Evolutionary conservation across 768 basidiomycete genomes (phyloP).

Genomic region (Podaxis mareebaensis): DNA sequence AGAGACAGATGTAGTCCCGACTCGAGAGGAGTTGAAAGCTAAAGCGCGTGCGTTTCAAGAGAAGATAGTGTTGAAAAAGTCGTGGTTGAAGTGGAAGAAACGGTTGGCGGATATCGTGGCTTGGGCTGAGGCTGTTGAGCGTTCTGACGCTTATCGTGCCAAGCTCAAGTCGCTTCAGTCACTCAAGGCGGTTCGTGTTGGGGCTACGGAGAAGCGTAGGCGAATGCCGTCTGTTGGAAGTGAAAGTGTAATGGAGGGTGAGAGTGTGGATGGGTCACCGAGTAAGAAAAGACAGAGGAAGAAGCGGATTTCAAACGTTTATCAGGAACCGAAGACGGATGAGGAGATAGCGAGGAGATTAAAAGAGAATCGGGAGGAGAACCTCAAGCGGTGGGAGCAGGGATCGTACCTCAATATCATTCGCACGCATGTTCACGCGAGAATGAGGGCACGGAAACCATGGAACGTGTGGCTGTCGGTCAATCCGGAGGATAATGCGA

Average conservation of each 20-base stretch:
- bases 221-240: background rate
- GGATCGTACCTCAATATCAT: constrained; percentile 65
- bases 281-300: constrained; percentile 42
- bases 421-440: constrained; percentile 37
- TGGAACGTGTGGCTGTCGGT: constrained; percentile 78
- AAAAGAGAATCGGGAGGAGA: constrained; percentile 75
- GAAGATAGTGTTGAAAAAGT: constrained; percentile 38
- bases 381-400: constrained; percentile 71
- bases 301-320: constrained; percentile 43
- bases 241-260: background rate
- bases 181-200: constrained; percentile 8
- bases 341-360: constrained; percentile 65
- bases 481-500: constrained; percentile 71
- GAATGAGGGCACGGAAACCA: constrained; percentile 30
- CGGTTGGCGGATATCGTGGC: constrained; percentile 44
- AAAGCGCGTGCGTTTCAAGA: constrained; percentile 44
- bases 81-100: constrained; percentile 48
- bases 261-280: constrained; percentile 23
- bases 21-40: constrained; percentile 35
- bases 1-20: constrained; percentile 17
- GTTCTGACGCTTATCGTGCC: constrained; percentile 61
- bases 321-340: constrained; percentile 57
- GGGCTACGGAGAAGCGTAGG: constrained; percentile 10
- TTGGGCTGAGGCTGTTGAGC: constrained; percentile 63
- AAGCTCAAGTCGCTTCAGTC: constrained; percentile 36